A percentile compares a stretch with the other conserved stretches of the same genome.
phyloP scores from a whole-genome alignment of 768 basidiomycete genomes.

The Hypsizygus marmoreus region DNA sequence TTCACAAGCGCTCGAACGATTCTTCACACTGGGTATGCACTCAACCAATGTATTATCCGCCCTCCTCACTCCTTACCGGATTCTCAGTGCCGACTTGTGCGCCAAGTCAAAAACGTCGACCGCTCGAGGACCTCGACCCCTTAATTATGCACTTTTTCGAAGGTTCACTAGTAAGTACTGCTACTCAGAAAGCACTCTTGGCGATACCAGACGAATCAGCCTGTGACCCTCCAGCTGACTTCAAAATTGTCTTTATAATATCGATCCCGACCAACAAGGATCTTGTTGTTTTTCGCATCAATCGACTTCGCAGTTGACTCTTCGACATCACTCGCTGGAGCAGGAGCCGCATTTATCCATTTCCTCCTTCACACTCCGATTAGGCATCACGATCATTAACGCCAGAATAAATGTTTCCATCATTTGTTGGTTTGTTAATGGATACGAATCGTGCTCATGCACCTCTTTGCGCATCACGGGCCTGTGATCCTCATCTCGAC shows the following conservation, averaged over 20 bases:
- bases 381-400: constrained; percentile 18
- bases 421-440: constrained; percentile 22
- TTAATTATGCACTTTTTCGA: no score
- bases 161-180: no score
- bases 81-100: no score
- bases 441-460: constrained; percentile 12
- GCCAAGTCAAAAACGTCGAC: no score
- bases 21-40: no score
- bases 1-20: no score
- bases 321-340: constrained; percentile 16
- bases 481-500: constrained; percentile 15
- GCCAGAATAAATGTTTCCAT: constrained; percentile 20
- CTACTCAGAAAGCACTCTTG: no score
- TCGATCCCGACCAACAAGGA: constrained; percentile 21
- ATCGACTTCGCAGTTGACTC: constrained; percentile 8
- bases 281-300: constrained; percentile 19
- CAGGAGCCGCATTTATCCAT: constrained; percentile 19
- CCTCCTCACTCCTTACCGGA: no score
- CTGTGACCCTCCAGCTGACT: background rate
- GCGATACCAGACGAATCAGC: constrained; percentile 6
- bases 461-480: constrained; percentile 19
- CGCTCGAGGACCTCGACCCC: no score
- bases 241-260: constrained; percentile 3
- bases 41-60: no score
- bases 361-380: constrained; percentile 10